A percentile compares a stretch with the other conserved stretches of the same genome.
phyloP scores from a whole-genome alignment of 2,329 filamentous ascomycete genomes.

The Arachnomyces sp. region DNA sequence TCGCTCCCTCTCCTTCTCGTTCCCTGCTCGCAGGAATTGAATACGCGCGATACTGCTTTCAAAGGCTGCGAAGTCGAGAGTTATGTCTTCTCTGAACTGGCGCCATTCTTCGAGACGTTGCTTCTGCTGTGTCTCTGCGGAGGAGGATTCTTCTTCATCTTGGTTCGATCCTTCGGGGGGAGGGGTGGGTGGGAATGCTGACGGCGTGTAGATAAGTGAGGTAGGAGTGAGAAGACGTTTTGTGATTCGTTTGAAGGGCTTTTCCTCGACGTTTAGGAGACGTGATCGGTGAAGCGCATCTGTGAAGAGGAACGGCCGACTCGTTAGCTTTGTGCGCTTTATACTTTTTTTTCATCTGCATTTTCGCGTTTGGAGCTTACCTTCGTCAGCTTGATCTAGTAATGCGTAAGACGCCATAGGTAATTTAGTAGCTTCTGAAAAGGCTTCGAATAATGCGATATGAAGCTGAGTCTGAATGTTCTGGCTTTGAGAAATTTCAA shows the following conservation, averaged over 20 bases:
- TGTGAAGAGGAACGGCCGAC: conserved; percentile 20
- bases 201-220: conserved; percentile 52
- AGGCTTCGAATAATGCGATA: conserved; percentile 10
- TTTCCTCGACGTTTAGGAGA: conserved; percentile 83
- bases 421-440: conserved; percentile 1
- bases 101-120: conserved; percentile 50
- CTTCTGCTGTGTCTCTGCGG: conserved; percentile 40
- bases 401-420: conserved; percentile 56
- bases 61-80: conserved; percentile 81
- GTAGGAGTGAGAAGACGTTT: conserved; percentile 67
- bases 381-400: conserved; percentile 61
- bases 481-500: no score
- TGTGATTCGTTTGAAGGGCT: conserved; percentile 81
- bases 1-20: conserved; percentile 71
- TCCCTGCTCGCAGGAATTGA: conserved; percentile 77
- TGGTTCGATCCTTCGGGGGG: conserved; percentile 52
- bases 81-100: conserved; percentile 74
- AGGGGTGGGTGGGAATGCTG: conserved; percentile 55
- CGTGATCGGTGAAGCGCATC: conserved; percentile 81
- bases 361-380: conserved; percentile 14
- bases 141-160: conserved; percentile 36
- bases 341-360: no score
- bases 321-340: not conserved
- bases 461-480: conserved; percentile 3
- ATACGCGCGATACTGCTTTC: conserved; percentile 80